Evolutionary conservation across 2,329 filamentous ascomycete genomes (phyloP).

Genomic region (Phaeosphaeria sp.): DNA sequence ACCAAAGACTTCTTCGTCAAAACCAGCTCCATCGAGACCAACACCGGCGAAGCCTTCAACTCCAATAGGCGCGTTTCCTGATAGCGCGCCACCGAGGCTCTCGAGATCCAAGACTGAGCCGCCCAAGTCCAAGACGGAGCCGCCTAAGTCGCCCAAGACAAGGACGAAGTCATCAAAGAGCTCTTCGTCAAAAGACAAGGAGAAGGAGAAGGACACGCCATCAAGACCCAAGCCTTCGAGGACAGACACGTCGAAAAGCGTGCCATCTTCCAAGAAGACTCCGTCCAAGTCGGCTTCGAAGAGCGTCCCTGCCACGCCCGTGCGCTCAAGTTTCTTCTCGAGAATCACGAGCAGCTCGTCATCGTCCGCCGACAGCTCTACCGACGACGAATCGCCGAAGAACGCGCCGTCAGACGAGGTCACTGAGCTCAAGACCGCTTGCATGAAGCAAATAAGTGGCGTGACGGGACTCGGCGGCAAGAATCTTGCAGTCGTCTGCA

Average conservation of each 20-base stretch:
- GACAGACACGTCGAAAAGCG: slow-evolving; percentile 4
- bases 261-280: slow-evolving; percentile 4
- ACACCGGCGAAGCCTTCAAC: slow-evolving; percentile 12
- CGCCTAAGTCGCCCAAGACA: slow-evolving; percentile 6
- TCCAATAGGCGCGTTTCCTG: slow-evolving; percentile 11
- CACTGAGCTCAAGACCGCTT: slow-evolving; percentile 10
- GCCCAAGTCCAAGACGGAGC: slow-evolving; percentile 12
- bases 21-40: slow-evolving; percentile 10
- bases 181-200: slow-evolving; percentile 7
- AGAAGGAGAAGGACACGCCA: slow-evolving; percentile 6
- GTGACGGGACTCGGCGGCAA: slow-evolving; percentile 32
- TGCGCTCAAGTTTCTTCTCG: slow-evolving; percentile 9
- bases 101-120: slow-evolving; percentile 12
- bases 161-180: slow-evolving; percentile 6
- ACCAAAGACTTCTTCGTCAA: slow-evolving; percentile 7
- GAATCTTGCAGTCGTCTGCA: slow-evolving; percentile 25
- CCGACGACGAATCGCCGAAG: slow-evolving; percentile 9
- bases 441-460: slow-evolving; percentile 20
- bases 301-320: slow-evolving; percentile 6
- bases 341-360: slow-evolving; percentile 11
- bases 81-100: slow-evolving; percentile 12
- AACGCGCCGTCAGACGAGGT: slow-evolving; percentile 8
- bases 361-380: slow-evolving; percentile 3
- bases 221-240: slow-evolving; percentile 7
- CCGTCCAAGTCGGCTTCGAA: slow-evolving; percentile 4